phyloP scores from a whole-genome alignment of 1,139 yeast species.

The Scheffersomyces titani region DNA sequence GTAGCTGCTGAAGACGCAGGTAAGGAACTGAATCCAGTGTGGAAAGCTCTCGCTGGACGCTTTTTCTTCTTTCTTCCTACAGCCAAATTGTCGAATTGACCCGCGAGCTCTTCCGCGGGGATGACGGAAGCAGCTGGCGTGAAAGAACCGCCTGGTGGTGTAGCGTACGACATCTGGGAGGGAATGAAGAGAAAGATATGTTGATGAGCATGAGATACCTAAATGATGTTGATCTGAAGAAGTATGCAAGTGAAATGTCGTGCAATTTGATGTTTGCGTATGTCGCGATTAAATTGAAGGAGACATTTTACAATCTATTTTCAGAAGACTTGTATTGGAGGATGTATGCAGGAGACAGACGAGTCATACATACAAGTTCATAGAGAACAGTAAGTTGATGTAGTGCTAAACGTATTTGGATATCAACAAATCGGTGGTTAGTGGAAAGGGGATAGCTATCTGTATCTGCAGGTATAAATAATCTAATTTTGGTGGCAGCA shows the following conservation, averaged over 20 bases:
- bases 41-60: conserved; percentile 49
- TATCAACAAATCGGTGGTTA: no score
- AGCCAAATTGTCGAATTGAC: conserved; percentile 7
- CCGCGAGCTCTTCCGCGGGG: conserved; percentile 3
- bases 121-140: neutral
- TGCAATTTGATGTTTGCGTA: neutral
- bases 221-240: neutral
- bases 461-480: no score
- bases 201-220: neutral
- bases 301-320: neutral
- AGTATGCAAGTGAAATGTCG: neutral
- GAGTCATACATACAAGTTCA: no score
- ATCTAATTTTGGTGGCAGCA: no score
- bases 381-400: no score
- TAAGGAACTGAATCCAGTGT: conserved; percentile 25
- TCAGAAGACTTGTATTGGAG: neutral
- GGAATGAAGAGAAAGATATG: neutral
- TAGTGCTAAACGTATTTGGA: no score
- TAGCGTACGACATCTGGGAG: neutral
- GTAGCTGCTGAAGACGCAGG: conserved; percentile 8
- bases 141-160: neutral
- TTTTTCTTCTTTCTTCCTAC: conserved; percentile 29
- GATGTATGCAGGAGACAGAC: no score
- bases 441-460: no score
- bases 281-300: neutral